Evolutionary conservation across 768 basidiomycete species (phyloP).

Genomic region (Pluteus cervinus): DNA sequence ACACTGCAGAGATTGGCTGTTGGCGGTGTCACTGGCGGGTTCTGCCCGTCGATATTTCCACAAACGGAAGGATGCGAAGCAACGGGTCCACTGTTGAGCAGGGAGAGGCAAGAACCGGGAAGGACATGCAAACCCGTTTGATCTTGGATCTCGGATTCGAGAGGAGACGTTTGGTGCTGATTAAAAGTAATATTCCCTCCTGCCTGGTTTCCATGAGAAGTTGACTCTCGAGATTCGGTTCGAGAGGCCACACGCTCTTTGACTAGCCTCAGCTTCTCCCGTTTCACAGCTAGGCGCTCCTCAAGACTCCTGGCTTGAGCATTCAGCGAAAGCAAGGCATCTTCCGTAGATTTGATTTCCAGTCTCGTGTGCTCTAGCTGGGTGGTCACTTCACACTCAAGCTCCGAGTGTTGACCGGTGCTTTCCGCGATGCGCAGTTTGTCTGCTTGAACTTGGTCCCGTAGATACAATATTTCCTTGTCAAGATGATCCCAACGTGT

Average conservation of each 20-base stretch:
- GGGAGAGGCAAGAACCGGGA: too few species aligned
- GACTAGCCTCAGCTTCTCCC: slow-evolving; percentile 49
- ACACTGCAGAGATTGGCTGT: too few species aligned
- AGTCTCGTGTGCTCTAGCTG: slow-evolving; percentile 51
- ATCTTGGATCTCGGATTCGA: too few species aligned
- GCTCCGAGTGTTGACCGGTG: slow-evolving; percentile 37
- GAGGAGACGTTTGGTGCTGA: too few species aligned
- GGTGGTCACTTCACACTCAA: slow-evolving; percentile 46
- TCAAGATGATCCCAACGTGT: slow-evolving; percentile 50
- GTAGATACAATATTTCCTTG: slow-evolving; percentile 52
- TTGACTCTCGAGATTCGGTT: slow-evolving; percentile 39
- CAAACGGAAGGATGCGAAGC: too few species aligned
- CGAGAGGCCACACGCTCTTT: slow-evolving; percentile 52
- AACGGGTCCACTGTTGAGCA: too few species aligned
- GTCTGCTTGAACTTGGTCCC: slow-evolving; percentile 50
- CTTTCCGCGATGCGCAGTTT: slow-evolving; percentile 42
- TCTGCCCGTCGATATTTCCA: too few species aligned
- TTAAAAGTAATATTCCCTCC: too few species aligned
- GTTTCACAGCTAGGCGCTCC: slow-evolving; percentile 58
- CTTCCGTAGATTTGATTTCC: slow-evolving; percentile 63
- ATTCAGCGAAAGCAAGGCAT: slow-evolving; percentile 55
- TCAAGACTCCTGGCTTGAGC: slow-evolving; percentile 70
- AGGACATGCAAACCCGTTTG: too few species aligned
- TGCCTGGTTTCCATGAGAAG: too few species aligned
- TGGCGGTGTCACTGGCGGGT: too few species aligned